Evolutionary conservation across 192 early-diverging fungal genomes (phyloP).

Genomic region (Backusella luteola): DNA sequence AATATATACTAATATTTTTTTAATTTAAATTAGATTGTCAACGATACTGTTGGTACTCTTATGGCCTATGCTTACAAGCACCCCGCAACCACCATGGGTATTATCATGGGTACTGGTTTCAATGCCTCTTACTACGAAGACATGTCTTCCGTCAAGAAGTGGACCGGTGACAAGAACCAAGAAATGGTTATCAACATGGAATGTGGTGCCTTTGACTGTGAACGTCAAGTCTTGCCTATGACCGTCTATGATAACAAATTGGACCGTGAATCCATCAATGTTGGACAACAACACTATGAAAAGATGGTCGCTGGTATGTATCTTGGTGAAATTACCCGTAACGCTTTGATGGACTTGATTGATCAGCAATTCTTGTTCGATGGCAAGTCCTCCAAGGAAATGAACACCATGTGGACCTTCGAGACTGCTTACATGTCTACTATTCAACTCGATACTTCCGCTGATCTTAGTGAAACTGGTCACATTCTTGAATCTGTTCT

Average conservation of each 20-base stretch:
- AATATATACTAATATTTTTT: background rate
- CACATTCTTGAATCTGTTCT: conserved; percentile 72
- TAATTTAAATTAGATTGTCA: conserved; percentile 62
- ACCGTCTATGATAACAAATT: conserved; percentile 82
- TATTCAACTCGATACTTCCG: conserved; percentile 64
- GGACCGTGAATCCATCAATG: conserved; percentile 82
- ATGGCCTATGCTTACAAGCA: conserved; percentile 81
- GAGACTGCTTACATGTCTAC: conserved; percentile 73
- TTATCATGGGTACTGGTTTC: conserved; percentile 94
- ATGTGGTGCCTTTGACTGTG: conserved; percentile 91
- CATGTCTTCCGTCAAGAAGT: conserved; percentile 40
- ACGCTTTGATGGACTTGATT: conserved; percentile 73
- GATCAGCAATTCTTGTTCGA: conserved; percentile 75
- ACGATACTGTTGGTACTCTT: conserved; percentile 95
- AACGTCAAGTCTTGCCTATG: conserved; percentile 71
- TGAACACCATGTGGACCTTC: conserved; percentile 76
- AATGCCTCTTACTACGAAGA: conserved; percentile 72
- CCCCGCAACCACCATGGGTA: conserved; percentile 78
- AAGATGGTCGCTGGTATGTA: conserved; percentile 96
- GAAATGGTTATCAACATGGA: conserved; percentile 94
- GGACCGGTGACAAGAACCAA: conserved; percentile 28
- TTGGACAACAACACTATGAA: conserved; percentile 81
- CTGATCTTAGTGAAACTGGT: conserved; percentile 59
- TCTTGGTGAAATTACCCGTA: conserved; percentile 85
- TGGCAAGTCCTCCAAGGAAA: conserved; percentile 54